phyloP scores from a whole-genome alignment of 192 early-diverging fungal genomes.

The Rhizophagus sp. region DNA sequence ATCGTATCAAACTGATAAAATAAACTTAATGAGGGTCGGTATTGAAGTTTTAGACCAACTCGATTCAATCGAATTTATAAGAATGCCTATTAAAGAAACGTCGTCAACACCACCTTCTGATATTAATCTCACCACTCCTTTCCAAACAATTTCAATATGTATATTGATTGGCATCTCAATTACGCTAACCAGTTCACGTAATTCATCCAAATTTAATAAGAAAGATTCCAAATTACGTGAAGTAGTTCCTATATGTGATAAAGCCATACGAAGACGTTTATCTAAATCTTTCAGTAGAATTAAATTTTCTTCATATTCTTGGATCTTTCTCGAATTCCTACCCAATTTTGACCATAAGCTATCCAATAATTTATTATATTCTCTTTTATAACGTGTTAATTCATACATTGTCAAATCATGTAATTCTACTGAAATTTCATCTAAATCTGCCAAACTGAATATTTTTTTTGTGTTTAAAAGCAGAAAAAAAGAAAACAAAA shows the following conservation, averaged over 20 bases:
- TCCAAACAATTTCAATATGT: constrained; percentile 44
- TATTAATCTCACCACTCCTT: constrained; percentile 37
- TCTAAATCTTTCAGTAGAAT: constrained; percentile 40
- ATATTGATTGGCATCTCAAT: constrained; percentile 37
- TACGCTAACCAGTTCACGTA: constrained; percentile 40
- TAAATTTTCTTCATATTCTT: constrained; percentile 43
- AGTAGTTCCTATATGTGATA: constrained; percentile 39
- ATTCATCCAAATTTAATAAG: constrained; percentile 50
- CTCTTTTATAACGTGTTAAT: constrained; percentile 34
- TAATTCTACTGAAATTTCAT: constrained; percentile 41
- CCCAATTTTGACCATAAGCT: constrained; percentile 37
- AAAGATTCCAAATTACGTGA: constrained; percentile 48
- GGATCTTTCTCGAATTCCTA: constrained; percentile 34
- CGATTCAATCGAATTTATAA: too few species aligned
- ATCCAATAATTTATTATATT: constrained; percentile 33
- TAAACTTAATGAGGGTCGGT: too few species aligned
- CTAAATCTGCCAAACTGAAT: constrained; percentile 38
- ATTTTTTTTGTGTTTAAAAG: too few species aligned
- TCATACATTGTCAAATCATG: constrained; percentile 50
- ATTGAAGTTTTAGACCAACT: too few species aligned
- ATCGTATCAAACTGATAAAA: too few species aligned
- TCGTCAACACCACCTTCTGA: not conserved
- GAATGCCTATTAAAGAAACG: not conserved
- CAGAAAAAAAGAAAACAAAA: constrained; percentile 6
- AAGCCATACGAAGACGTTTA: constrained; percentile 39